Evolutionary conservation across 2,329 filamentous ascomycete genomes (phyloP).

Genomic region (Fusarium tricinctum): DNA sequence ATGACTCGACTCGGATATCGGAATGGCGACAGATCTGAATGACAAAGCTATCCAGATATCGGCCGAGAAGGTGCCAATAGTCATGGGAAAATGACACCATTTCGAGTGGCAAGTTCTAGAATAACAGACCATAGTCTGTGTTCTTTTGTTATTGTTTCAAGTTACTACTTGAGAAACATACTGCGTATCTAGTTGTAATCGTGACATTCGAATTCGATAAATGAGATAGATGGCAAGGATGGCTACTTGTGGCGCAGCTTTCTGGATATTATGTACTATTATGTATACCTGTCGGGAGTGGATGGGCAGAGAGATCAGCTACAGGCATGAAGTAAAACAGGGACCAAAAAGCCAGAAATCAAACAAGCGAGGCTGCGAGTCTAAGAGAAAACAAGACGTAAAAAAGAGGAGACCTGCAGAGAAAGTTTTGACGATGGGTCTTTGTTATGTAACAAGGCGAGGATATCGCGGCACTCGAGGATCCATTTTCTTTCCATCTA

Average conservation of each 20-base stretch:
- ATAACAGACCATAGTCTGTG: neutral
- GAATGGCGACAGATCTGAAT: slow-evolving; percentile 35
- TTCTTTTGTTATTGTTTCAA: neutral
- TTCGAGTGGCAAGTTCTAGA: slow-evolving; percentile 12
- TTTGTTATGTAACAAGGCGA: slow-evolving; percentile 31
- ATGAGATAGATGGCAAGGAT: slow-evolving; percentile 6
- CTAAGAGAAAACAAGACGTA: slow-evolving; percentile 29
- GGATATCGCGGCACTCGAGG: slow-evolving; percentile 22
- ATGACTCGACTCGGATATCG: slow-evolving; percentile 37
- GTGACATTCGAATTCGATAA: slow-evolving; percentile 4
- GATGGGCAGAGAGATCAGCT: slow-evolving; percentile 22
- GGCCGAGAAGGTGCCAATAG: slow-evolving; percentile 3
- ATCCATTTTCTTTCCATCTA: slow-evolving; percentile 23
- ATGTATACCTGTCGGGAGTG: neutral
- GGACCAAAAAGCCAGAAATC: no score
- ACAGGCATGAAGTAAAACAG: slow-evolving; percentile 1
- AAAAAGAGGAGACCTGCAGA: slow-evolving; percentile 37
- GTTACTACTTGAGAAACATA: slow-evolving; percentile 1
- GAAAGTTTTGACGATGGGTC: slow-evolving; percentile 32
- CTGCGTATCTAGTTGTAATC: neutral
- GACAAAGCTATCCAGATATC: slow-evolving; percentile 19
- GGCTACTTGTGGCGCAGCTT: slow-evolving; percentile 30
- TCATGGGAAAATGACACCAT: slow-evolving; percentile 39
- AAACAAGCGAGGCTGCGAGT: neutral
- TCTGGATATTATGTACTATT: no score